Base-by-base conservation (phyloP, 495 filamentous ascomycete genomes). In the Podospora didyma region DNA sequence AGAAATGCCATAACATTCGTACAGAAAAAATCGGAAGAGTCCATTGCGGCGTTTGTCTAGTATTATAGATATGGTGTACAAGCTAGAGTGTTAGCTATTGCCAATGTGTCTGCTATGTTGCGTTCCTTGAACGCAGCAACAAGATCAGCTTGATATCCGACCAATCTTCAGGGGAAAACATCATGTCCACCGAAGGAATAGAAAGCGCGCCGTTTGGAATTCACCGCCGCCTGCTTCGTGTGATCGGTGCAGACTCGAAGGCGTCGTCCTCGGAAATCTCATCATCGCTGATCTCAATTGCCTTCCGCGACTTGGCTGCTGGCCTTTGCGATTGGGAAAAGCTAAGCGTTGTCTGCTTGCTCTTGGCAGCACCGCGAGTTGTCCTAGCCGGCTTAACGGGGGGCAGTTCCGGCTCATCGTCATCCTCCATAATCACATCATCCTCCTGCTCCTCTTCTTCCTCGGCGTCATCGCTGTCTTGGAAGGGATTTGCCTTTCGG, bases 201-300 rank as follows among this genome's bases (percentile, higher is more conserved):
- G n/a, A n/a, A n/a, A n/a, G n/a, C n/a, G n/a, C n/a, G n/a, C n/a
- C n/a, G n/a, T n/a, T n/a, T n/a, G n/a, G n/a, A 31, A 1, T 20
- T 60, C 54, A 66, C 0, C 58, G 37, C 1, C 64, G 60, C 16
- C 57, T 58, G 17, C 47, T 63, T 53, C 72, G 65, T 24, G 69
- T 68, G 7, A 66, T 50, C 2, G 77, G 77, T 53, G 75, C 72
- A 11, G 72, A 63, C 69, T 94, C 90, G 73, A 95, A 94, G 1
- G 88, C 90, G 54, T 87, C 86, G 2, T 84, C 83, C 39, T 87
- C 86, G 1, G 82, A 85, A 5, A 90, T 89, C 55, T 88, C 88
- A 62, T 91, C 89, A 59, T 89, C 88, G 57, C 90, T 84, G 54
- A 87, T 80, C 61, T 86, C 78, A 65, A 70, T 69, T 53, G 64